Conservation (phyloP, 192 early-diverging fungal genomes). For the Coemansia sp. region DNA sequence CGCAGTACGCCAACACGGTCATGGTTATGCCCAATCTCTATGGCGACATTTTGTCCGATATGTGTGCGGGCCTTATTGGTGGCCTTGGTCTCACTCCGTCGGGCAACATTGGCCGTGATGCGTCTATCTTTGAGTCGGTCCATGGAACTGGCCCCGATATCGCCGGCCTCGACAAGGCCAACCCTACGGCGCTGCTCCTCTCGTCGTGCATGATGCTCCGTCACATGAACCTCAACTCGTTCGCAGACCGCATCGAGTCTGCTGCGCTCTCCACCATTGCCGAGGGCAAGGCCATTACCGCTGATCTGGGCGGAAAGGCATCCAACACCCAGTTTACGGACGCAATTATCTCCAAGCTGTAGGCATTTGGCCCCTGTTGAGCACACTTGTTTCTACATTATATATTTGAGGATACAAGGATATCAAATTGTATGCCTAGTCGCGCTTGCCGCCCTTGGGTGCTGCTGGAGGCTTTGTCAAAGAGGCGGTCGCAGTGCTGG, state of each 20-base stretch:
- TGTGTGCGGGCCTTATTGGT: conserved; percentile 97
- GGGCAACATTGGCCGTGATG: conserved; percentile 98
- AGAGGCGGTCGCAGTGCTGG: neutral
- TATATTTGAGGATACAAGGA: no score
- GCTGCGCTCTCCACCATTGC: conserved; percentile 95
- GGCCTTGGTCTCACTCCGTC: conserved; percentile 97
- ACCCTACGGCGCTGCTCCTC: conserved; percentile 91
- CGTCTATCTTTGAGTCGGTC: conserved; percentile 96
- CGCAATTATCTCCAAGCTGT: conserved; percentile 73
- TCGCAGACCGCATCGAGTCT: conserved; percentile 81
- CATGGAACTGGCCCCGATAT: conserved; percentile 98
- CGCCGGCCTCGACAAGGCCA: conserved; percentile 93
- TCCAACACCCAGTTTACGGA: conserved; percentile 83
- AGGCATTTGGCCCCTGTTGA: neutral
- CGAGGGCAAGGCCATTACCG: conserved; percentile 83
- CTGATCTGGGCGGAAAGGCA: conserved; percentile 85
- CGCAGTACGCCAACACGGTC: conserved; percentile 84
- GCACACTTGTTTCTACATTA: neutral
- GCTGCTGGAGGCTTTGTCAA: neutral
- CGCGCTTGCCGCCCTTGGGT: conserved; percentile 24
- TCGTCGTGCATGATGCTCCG: conserved; percentile 97
- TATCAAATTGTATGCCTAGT: conserved; percentile 11
- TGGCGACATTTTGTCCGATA: conserved; percentile 97
- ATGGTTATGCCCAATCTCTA: conserved; percentile 99
- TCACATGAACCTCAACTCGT: conserved; percentile 84